Evolutionary conservation across 2,329 filamentous ascomycete genomes (phyloP), one percentile per base, ranked within the genome.

Genomic region (Rhynchosporium agropyri): DNA sequence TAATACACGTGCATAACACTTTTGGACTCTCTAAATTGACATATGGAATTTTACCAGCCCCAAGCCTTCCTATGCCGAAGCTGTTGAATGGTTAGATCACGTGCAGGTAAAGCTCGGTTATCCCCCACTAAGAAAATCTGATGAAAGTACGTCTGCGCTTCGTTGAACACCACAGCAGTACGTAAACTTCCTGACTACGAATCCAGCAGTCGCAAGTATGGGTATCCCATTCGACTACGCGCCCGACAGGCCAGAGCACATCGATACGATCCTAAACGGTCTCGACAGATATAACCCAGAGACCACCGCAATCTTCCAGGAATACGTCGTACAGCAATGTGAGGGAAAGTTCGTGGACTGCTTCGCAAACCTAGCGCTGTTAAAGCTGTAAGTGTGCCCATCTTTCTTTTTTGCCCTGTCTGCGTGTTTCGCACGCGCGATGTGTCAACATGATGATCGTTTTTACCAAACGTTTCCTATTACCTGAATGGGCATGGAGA

Each of bases 231-330:
- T 89, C 81, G 94, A 97, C 84, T 91, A 93, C 79, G 90, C 91
- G 82, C 88, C 91, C 73, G 91, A 97, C 79, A 85, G 95, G 78
- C 94, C 95, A 72, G 91, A 95, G 71, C 88, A 95, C 78, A 96
- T 99, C 79, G 89, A 92, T 76, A 84, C 81, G 78, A 97, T 99
- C 75, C 92, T 99, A 76, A 97, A 94, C 80, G 94, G 95, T 72
- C 91, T 99, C 68, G 95, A 99, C 80, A 87, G 95, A 75, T 99
- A 99, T 83, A 99, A 99, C 79, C 95, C 95, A 48, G 95, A 99
- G 82, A 97, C 95, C 58, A 96, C 96, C 56, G 86, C 86, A 67
- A 84, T 91, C 70, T 95, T 99, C 78, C 94, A 99, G 84, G 89
- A 91, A 77, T 99, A 99, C 79, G 89, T 99, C 67, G 84, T 85